Conservation (phyloP, 768 basidiomycete genomes). For the Mycena leptocephala region DNA sequence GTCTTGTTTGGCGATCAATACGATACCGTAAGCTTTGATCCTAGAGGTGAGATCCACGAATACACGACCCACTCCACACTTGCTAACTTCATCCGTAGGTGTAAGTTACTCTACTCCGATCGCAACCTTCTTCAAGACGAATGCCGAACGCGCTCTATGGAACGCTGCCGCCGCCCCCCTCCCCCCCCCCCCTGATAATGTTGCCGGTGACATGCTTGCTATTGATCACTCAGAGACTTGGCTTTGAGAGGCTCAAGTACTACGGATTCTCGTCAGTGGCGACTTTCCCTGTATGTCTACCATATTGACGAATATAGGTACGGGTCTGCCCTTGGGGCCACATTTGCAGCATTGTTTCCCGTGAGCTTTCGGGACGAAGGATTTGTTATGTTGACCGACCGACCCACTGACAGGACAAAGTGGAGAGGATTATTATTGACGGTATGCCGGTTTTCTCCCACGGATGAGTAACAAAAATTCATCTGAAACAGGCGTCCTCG, state of each 20-base stretch:
- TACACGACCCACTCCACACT: rapidly evolving
- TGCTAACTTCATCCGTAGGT: neutral
- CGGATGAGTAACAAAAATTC: no score
- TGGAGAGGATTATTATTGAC: conserved; percentile 53
- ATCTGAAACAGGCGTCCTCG: conserved; percentile 29
- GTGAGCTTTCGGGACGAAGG: conserved; percentile 31
- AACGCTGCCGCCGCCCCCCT: conserved; percentile 1
- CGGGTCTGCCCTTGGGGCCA: conserved; percentile 46
- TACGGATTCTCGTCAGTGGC: conserved; percentile 49
- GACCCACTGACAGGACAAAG: conserved; percentile 41
- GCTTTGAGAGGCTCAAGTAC: conserved; percentile 49
- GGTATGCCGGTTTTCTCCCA: no score
- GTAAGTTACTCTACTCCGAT: conserved; percentile 19
- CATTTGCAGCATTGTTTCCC: conserved; percentile 55
- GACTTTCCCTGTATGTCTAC: neutral
- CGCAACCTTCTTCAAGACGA: conserved; percentile 21
- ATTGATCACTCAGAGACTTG: conserved; percentile 49
- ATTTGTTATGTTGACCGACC: neutral
- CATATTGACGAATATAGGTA: conserved; percentile 37
- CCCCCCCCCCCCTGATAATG: conserved; percentile 50
- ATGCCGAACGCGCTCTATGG: conserved; percentile 32
- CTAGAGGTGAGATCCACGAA: conserved; percentile 11
- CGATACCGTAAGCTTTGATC: conserved; percentile 19
- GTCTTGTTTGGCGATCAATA: neutral
- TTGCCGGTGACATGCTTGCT: conserved; percentile 60